These are phyloP conservation scores for Pseudogymnoascus sp. DNA, from an alignment of 2,329 filamentous ascomycete genomes.

Conservation along the genomic window DNA sequence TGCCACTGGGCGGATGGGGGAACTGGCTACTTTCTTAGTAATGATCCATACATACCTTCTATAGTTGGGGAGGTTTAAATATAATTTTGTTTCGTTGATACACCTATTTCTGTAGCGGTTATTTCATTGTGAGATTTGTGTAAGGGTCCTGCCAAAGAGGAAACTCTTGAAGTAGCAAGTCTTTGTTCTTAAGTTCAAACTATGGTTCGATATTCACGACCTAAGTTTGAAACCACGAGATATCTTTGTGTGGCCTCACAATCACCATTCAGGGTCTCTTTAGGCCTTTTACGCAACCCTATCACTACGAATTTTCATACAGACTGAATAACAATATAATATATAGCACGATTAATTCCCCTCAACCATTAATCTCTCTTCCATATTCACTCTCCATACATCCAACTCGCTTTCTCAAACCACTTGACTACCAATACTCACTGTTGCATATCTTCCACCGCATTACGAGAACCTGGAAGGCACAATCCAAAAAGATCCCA, in stretches of 20 bases:
- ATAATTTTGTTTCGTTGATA: neutral
- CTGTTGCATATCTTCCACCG: neutral
- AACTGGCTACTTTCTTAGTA: constrained; percentile 93
- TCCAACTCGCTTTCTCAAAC: neutral
- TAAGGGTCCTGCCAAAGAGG: neutral
- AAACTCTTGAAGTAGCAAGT: neutral
- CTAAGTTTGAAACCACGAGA: neutral
- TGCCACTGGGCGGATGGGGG: neutral
- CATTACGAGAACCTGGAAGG: neutral
- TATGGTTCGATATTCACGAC: neutral
- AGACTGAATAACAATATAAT: neutral
- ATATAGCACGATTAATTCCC: neutral
- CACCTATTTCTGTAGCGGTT: neutral
- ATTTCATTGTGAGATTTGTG: neutral
- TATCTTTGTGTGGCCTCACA: neutral
- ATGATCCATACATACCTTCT: constrained; percentile 72
- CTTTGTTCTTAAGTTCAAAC: neutral
- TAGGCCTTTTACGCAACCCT: neutral
- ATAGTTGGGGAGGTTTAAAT: neutral
- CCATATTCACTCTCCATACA: neutral
- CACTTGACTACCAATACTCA: neutral
- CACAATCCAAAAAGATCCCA: neutral
- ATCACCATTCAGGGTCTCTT: neutral
- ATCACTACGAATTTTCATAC: neutral
- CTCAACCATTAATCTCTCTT: no score